A percentile compares a stretch with the other conserved stretches of the same genome.
Evolutionary conservation across 2,329 filamentous ascomycete genomes (phyloP).

Genomic region (Arthrinium phaeospermum): DNA sequence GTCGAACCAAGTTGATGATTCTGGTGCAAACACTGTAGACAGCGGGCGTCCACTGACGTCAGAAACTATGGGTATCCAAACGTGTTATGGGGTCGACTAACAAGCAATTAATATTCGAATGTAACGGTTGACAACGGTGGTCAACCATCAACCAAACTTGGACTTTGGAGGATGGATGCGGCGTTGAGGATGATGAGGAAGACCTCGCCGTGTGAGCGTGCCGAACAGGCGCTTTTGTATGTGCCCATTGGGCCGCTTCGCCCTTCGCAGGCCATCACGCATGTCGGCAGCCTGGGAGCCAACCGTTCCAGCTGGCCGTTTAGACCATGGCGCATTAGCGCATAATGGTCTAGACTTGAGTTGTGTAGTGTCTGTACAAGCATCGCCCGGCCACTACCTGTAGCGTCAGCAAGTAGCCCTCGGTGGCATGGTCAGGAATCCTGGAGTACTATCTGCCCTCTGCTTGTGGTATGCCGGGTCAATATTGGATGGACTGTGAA

Average conservation of each 20-base stretch:
- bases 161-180: neutral
- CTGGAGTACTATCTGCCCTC: neutral
- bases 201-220: neutral
- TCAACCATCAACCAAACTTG: neutral
- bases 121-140: neutral
- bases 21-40: neutral
- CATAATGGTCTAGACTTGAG: slow-evolving; percentile 1
- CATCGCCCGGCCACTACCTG: neutral
- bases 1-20: neutral
- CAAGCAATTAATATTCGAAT: neutral
- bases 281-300: neutral
- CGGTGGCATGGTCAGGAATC: neutral
- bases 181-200: neutral
- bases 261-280: neutral
- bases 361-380: neutral
- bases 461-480: neutral
- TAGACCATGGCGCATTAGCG: slow-evolving; percentile 10
- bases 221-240: neutral
- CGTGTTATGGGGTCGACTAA: neutral
- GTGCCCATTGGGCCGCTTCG: slow-evolving; percentile 11
- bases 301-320: slow-evolving; percentile 15
- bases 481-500: neutral
- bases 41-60: slow-evolving; percentile 2
- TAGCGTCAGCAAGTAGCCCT: neutral
- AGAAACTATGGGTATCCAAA: neutral